Evolutionary conservation across 1,284 basidiomycete species (phyloP).

Genomic region (Malassezia dermatis): DNA sequence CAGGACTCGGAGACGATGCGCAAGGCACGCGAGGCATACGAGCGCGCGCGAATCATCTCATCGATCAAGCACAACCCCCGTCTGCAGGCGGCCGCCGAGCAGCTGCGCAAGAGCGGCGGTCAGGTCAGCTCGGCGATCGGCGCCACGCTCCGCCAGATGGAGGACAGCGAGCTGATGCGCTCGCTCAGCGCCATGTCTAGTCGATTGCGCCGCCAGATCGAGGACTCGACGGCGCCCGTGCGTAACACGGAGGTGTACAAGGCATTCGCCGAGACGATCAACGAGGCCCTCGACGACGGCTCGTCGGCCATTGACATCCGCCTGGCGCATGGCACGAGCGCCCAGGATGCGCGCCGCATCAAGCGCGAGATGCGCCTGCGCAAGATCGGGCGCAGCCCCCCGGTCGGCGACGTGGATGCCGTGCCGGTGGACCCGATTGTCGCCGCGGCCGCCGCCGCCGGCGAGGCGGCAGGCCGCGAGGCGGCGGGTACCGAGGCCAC

Average conservation of each 20-base stretch:
- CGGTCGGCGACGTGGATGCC: conserved; percentile 34
- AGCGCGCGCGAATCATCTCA: conserved; percentile 80
- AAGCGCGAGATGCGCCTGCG: conserved; percentile 37
- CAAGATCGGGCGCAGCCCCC: conserved; percentile 40
- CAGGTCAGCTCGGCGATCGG: conserved; percentile 87
- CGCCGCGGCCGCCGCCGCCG: conserved; percentile 26
- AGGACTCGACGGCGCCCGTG: conserved; percentile 52
- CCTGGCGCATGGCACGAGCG: conserved; percentile 57
- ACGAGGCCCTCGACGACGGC: conserved; percentile 88
- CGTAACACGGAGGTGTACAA: conserved; percentile 93
- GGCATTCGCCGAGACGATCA: conserved; percentile 71
- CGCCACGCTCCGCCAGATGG: conserved; percentile 78
- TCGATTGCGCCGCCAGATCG: conserved; percentile 32
- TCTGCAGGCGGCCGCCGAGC: conserved; percentile 78
- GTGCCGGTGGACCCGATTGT: conserved; percentile 21
- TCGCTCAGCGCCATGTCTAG: conserved; percentile 34
- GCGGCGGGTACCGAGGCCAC: conserved; percentile 7
- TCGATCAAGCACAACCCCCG: conserved; percentile 94
- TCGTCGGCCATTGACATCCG: conserved; percentile 57
- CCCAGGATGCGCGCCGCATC: conserved; percentile 56
- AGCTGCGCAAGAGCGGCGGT: conserved; percentile 75
- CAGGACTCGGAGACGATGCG: conserved; percentile 97
- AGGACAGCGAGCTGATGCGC: conserved; percentile 76
- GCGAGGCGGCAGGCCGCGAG: conserved; percentile 21
- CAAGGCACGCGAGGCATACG: conserved; percentile 76